These are phyloP conservation scores for Lactarius sp. DNA, from an alignment of 768 basidiomycete genomes.

Conservation along the genomic window DNA sequence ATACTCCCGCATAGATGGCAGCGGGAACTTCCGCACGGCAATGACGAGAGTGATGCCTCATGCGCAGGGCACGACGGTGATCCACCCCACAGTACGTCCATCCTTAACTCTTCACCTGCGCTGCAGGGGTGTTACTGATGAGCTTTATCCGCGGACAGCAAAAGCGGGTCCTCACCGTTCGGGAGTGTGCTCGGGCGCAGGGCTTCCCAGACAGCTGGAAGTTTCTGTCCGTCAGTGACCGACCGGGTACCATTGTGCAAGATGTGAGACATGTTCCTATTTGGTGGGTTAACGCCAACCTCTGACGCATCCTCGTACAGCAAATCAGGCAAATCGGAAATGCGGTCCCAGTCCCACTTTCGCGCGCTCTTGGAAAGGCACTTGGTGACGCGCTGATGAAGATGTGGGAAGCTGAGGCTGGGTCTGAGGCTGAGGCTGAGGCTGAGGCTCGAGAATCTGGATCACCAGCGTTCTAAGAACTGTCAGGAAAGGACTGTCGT, in stretches of 20 bases:
- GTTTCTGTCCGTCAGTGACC: constrained; percentile 48
- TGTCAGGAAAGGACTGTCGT: not conserved
- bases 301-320: constrained; percentile 34
- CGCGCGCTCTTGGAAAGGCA: constrained; percentile 52
- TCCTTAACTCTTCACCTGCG: not conserved
- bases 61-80: constrained; percentile 41
- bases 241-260: constrained; percentile 34
- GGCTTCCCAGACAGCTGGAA: constrained; percentile 70
- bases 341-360: constrained; percentile 69
- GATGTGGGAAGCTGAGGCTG: constrained; percentile 22
- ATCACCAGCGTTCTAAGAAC: constrained; percentile 10
- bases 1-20: constrained; percentile 52
- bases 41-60: constrained; percentile 53
- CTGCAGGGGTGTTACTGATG: not conserved
- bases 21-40: constrained; percentile 57
- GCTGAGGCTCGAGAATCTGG: constrained; percentile 12
- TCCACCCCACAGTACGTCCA: constrained; percentile 44
- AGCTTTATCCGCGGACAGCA: constrained; percentile 40
- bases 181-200: constrained; percentile 54
- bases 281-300: not conserved
- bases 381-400: constrained; percentile 43
- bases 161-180: constrained; percentile 51
- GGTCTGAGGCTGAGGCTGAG: constrained; percentile 10
- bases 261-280: constrained; percentile 45
- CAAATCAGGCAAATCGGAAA: constrained; percentile 77